Conservation (phyloP, 2,329 filamentous ascomycete species). For the Blastomyces gilchristii region DNA sequence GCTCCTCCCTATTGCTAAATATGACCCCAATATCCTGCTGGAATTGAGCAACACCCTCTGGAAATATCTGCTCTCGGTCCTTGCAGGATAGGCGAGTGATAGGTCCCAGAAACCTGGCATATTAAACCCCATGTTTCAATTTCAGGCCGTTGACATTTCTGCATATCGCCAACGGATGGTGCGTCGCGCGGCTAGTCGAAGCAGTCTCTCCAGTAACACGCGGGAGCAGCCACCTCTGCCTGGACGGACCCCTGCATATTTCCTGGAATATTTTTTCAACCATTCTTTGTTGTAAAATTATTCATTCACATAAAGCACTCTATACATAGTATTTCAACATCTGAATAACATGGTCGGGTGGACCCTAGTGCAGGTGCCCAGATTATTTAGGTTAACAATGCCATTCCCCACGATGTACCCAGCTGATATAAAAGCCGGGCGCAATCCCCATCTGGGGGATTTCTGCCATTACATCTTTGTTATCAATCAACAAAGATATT, state of each 20-base stretch:
- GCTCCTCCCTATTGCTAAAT: not conserved
- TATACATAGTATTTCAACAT: not conserved
- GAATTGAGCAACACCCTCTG: not conserved
- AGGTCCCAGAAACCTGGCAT: not conserved
- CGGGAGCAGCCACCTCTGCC: conserved; percentile 3
- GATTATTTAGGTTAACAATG: not conserved
- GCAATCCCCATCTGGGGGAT: not conserved
- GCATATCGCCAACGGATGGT: conserved; percentile 4
- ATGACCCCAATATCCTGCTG: not conserved
- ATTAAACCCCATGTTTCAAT: not conserved
- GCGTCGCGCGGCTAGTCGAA: not conserved
- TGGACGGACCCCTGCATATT: conserved; percentile 7
- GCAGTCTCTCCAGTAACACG: not conserved
- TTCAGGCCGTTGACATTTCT: not conserved
- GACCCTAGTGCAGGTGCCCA: not conserved
- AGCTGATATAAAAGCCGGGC: not conserved
- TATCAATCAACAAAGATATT: not conserved
- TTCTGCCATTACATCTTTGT: not conserved
- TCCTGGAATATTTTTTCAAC: not conserved
- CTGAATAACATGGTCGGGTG: not conserved
- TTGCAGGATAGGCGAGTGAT: not conserved
- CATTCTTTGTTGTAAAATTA: not conserved
- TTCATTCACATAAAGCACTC: not conserved
- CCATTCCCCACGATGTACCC: not conserved
- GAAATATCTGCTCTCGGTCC: not conserved